A percentile compares a stretch with the other conserved stretches of the same genome.
These are phyloP conservation scores for Cryphonectria parasitica DNA, from an alignment of 2,329 filamentous ascomycete species.

Conservation along the genomic window DNA sequence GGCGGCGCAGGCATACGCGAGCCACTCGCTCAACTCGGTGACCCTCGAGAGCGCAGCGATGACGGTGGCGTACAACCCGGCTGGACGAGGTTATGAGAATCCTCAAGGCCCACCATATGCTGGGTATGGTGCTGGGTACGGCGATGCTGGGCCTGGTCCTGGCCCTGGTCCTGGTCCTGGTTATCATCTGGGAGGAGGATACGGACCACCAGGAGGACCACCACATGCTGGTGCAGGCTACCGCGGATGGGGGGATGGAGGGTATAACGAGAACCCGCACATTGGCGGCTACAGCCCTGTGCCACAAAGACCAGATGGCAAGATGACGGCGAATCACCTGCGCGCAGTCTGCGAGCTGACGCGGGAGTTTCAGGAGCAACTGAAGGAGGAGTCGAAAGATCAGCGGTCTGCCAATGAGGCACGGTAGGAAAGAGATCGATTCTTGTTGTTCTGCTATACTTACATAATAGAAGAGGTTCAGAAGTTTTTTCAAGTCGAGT, in stretches of 20 bases:
- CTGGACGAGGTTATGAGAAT: background rate
- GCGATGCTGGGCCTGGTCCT: background rate
- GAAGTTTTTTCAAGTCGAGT: background rate
- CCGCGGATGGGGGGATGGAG: background rate
- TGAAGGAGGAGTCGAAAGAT: conserved; percentile 23
- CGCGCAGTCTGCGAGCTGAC: conserved; percentile 19
- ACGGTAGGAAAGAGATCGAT: background rate
- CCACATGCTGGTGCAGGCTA: background rate
- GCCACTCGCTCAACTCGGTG: background rate
- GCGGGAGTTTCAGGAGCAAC: conserved; percentile 22
- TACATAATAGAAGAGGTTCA: background rate
- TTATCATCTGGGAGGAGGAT: background rate
- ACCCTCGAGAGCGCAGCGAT: background rate
- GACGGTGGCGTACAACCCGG: background rate
- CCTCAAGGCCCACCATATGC: background rate
- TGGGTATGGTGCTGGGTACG: background rate
- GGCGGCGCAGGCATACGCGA: conserved; percentile 20
- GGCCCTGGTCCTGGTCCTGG: background rate
- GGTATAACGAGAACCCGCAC: background rate
- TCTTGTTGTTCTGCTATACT: background rate
- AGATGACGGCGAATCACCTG: conserved; percentile 18
- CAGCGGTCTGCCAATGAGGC: conserved; percentile 20
- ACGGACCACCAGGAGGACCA: background rate
- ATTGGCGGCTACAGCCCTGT: conserved; percentile 9
- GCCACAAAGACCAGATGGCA: conserved; percentile 12